Percentiles rank a stretch among this genome's conserved stretches.
phyloP scores from a whole-genome alignment of 1,139 yeast species.

The Suzukiozyma palmioleophila region DNA sequence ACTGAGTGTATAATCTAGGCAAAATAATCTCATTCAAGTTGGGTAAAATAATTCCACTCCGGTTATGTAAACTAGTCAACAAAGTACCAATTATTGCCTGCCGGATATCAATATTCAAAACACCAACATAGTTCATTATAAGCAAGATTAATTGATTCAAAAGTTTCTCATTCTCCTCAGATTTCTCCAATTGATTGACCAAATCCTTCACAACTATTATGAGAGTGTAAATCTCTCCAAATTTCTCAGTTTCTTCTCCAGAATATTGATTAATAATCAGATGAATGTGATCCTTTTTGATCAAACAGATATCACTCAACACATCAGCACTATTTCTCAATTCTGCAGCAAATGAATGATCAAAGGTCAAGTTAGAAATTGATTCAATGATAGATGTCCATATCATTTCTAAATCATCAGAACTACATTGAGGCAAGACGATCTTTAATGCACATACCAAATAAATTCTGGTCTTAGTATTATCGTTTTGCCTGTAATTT shows the following conservation, averaged over 20 bases:
- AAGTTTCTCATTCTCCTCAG: conserved; percentile 8
- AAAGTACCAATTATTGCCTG: conserved; percentile 59
- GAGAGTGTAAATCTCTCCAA: conserved; percentile 23
- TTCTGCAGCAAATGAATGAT: conserved; percentile 14
- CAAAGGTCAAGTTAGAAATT: conserved; percentile 12
- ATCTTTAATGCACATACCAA: conserved; percentile 33
- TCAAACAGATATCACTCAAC: conserved; percentile 20
- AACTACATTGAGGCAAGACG: conserved; percentile 7
- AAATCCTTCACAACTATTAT: conserved; percentile 33
- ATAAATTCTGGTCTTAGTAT: conserved; percentile 18
- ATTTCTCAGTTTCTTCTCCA: conserved; percentile 12
- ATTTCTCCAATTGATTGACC: conserved; percentile 18
- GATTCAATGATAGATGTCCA: conserved; percentile 16
- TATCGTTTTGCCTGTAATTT: conserved; percentile 16
- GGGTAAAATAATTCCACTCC: conserved; percentile 55
- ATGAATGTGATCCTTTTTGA: conserved; percentile 10
- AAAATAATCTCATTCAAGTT: conserved; percentile 66
- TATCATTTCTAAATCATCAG: conserved; percentile 9
- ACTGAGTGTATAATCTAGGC: conserved; percentile 52
- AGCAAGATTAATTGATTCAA: conserved; percentile 11
- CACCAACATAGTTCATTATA: conserved; percentile 16
- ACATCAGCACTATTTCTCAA: conserved; percentile 31
- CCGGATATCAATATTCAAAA: conserved; percentile 38
- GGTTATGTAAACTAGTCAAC: conserved; percentile 58
- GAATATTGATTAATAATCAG: conserved; percentile 8